Conservation (phyloP, 495 filamentous ascomycete genomes). For the Echria macrotheca region DNA sequence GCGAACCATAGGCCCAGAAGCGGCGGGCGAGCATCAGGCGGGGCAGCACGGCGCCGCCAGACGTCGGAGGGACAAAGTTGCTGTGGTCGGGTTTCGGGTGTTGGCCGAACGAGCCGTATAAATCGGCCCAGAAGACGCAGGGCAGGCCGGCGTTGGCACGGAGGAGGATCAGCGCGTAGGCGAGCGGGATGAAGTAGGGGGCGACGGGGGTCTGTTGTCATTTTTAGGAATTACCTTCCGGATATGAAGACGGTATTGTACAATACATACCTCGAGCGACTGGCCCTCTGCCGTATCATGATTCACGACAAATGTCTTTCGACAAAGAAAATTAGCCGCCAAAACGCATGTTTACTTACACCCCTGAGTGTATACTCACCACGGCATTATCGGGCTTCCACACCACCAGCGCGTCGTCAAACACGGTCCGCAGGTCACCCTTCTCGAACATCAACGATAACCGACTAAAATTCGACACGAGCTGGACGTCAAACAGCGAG, state of each 20-base stretch:
- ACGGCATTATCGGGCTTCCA: constrained; percentile 57
- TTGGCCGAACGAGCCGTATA: constrained; percentile 61
- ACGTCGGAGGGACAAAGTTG: constrained; percentile 47
- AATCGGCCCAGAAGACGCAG: constrained; percentile 70
- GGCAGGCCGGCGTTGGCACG: constrained; percentile 57
- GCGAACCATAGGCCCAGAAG: constrained; percentile 64
- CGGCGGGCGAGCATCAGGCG: constrained; percentile 59
- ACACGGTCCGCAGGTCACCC: constrained; percentile 48
- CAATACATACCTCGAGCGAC: constrained; percentile 20
- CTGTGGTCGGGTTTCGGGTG: constrained; percentile 26
- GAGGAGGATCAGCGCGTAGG: constrained; percentile 64
- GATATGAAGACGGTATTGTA: no score
- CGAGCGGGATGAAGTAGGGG: constrained; percentile 54
- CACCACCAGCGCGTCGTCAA: constrained; percentile 56
- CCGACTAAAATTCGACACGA: constrained; percentile 59
- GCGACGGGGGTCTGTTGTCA: constrained; percentile 52
- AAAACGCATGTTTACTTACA: no score
- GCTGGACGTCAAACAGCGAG: constrained; percentile 61
- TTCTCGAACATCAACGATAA: constrained; percentile 38
- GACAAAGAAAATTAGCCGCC: not conserved
- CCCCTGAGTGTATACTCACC: constrained; percentile 7
- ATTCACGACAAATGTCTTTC: constrained; percentile 45
- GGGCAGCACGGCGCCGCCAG: constrained; percentile 51
- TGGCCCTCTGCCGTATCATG: constrained; percentile 50
- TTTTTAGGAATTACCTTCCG: no score